Evolutionary conservation across 495 filamentous ascomycete genomes (phyloP).

Genomic region (Jackrogersella multiformis): DNA sequence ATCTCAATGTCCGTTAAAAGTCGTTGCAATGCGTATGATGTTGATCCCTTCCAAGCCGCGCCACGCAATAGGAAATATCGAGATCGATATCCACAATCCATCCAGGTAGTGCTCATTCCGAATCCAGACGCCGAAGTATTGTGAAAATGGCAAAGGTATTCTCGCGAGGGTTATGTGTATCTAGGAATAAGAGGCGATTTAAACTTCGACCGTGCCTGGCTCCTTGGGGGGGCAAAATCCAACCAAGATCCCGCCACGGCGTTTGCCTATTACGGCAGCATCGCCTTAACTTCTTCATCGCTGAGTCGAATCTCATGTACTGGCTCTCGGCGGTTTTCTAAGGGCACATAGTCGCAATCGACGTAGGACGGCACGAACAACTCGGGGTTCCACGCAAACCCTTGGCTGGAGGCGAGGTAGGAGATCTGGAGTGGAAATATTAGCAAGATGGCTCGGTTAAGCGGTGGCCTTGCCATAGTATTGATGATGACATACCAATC

Average conservation of each 20-base stretch:
- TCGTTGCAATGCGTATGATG: conserved; percentile 36
- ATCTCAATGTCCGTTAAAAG: conserved; percentile 34
- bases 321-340: conserved; percentile 72
- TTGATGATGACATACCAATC: conserved; percentile 62
- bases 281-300: conserved; percentile 68
- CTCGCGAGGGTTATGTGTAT: conserved; percentile 43
- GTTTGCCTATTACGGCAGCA: conserved; percentile 57
- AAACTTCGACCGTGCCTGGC: not conserved
- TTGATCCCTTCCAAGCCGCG: conserved; percentile 32
- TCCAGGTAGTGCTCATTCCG: conserved; percentile 44
- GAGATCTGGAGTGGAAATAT: conserved; percentile 62
- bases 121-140: conserved; percentile 49
- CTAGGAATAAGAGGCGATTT: conserved; percentile 38
- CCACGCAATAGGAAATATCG: conserved; percentile 33
- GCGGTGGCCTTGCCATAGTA: not conserved
- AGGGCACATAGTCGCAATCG: conserved; percentile 64
- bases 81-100: conserved; percentile 44
- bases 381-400: conserved; percentile 77
- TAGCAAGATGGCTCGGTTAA: conserved; percentile 1
- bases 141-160: conserved; percentile 48
- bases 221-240: not conserved
- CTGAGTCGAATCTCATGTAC: conserved; percentile 72
- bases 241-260: not conserved
- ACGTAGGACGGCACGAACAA: conserved; percentile 67
- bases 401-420: conserved; percentile 73